phyloP scores from a whole-genome alignment of 1,284 basidiomycete genomes.

The Cryptococcus deneoformans region DNA sequence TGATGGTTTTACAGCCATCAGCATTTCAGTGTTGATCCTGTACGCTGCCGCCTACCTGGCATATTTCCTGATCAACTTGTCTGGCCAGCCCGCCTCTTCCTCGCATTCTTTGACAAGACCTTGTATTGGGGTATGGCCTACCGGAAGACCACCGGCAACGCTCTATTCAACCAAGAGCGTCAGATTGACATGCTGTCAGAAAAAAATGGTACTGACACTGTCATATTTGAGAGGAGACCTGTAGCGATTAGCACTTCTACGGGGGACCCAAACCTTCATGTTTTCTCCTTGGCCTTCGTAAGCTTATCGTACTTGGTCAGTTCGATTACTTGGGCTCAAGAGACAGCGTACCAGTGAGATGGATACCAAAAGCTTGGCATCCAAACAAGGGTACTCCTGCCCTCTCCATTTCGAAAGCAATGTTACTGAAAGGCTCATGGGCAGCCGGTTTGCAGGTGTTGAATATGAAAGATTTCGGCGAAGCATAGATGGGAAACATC shows the following conservation, averaged over 20 bases:
- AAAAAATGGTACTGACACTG: slow-evolving; percentile 17
- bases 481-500: slow-evolving; percentile 72
- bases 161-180: slow-evolving; percentile 18
- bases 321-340: slow-evolving; percentile 54
- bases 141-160: slow-evolving; percentile 55
- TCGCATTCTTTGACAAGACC: slow-evolving; percentile 82
- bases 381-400: slow-evolving; percentile 72
- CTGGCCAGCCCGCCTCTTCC: slow-evolving; percentile 79
- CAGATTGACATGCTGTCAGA: neutral
- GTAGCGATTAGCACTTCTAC: slow-evolving; percentile 57
- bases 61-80: slow-evolving; percentile 58
- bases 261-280: slow-evolving; percentile 82
- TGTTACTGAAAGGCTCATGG: slow-evolving; percentile 53
- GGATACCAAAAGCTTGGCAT: slow-evolving; percentile 66
- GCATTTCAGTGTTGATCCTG: too few relatives aligned
- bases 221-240: slow-evolving; percentile 17
- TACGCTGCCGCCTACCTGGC: slow-evolving; percentile 57
- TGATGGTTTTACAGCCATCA: neutral
- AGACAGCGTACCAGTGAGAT: slow-evolving; percentile 26
- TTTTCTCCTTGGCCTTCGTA: slow-evolving; percentile 39
- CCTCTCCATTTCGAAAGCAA: slow-evolving; percentile 72
- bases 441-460: slow-evolving; percentile 29
- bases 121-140: slow-evolving; percentile 68
- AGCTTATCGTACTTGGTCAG: slow-evolving; percentile 1
- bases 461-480: slow-evolving; percentile 56